Evolutionary conservation across 768 basidiomycete genomes (phyloP).

Genomic region (Suillus hirtellus): DNA sequence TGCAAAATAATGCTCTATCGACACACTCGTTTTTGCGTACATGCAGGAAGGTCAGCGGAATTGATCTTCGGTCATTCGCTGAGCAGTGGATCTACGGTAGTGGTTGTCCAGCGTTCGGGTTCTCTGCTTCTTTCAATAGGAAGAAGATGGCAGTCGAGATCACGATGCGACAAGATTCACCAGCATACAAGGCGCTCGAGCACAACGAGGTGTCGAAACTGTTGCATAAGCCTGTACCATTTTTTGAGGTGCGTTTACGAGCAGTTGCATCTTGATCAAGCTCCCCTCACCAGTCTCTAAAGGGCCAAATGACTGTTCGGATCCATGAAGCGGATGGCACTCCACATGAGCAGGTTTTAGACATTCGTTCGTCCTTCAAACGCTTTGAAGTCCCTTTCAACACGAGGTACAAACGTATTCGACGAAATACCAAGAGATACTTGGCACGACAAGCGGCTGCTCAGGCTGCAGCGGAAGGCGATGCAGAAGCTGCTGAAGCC

Average conservation of each 20-base stretch:
- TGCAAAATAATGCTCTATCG: slow-evolving; percentile 80
- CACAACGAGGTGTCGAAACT: slow-evolving; percentile 68
- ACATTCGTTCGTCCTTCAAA: slow-evolving; percentile 84
- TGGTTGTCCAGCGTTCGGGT: slow-evolving; percentile 89
- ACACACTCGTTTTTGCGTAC: slow-evolving; percentile 89
- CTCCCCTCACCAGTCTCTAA: slow-evolving; percentile 3
- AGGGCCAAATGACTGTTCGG: slow-evolving; percentile 98
- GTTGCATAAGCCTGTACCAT: slow-evolving; percentile 77
- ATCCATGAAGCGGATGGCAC: slow-evolving; percentile 99
- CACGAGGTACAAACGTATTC: slow-evolving; percentile 96
- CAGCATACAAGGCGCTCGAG: slow-evolving; percentile 67
- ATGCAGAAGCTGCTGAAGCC: slow-evolving; percentile 88
- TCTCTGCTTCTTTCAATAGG: slow-evolving; percentile 90
- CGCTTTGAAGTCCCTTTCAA: slow-evolving; percentile 99
- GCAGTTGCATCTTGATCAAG: slow-evolving; percentile 3
- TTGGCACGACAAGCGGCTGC: slow-evolving; percentile 90
- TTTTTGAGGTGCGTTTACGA: slow-evolving; percentile 72
- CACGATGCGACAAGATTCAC: slow-evolving; percentile 85
- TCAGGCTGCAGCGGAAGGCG: slow-evolving; percentile 90
- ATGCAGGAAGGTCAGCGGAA: slow-evolving; percentile 91
- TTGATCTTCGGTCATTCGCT: slow-evolving; percentile 88
- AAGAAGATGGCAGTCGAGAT: slow-evolving; percentile 99
- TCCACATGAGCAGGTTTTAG: slow-evolving; percentile 96
- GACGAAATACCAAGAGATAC: slow-evolving; percentile 94
- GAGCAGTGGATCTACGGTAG: slow-evolving; percentile 99